phyloP scores from a whole-genome alignment of 176 grass and related monocot genomes.

The Carex kokanica region DNA sequence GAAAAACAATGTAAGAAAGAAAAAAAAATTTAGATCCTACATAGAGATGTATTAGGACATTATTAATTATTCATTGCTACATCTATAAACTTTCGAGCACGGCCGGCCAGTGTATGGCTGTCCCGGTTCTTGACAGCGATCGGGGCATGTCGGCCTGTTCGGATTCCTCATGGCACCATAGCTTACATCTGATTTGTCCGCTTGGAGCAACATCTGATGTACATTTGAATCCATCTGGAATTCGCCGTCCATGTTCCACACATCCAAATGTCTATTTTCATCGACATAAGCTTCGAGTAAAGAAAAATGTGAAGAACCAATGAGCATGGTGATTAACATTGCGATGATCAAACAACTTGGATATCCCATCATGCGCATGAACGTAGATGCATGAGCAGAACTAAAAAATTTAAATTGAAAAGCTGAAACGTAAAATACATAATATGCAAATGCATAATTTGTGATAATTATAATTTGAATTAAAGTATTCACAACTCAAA shows the following conservation, averaged over 20 bases:
- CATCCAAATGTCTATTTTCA: background rate
- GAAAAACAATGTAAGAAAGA: no score
- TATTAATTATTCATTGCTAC: background rate
- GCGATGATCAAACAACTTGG: background rate
- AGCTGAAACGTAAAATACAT: no score
- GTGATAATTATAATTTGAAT: no score
- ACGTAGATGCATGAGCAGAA: no score
- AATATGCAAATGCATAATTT: no score
- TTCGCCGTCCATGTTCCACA: background rate
- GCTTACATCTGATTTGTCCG: background rate
- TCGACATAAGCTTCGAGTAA: background rate
- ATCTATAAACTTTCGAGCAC: background rate
- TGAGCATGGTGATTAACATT: background rate
- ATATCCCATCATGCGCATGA: background rate
- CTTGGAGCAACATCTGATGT: background rate
- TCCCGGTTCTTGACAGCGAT: background rate
- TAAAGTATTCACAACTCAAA: no score
- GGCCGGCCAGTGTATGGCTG: background rate
- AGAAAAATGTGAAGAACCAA: background rate
- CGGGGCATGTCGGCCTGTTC: background rate
- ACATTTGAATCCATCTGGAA: background rate
- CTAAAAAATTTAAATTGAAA: no score
- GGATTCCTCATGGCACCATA: background rate
- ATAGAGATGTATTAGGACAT: background rate
- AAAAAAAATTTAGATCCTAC: no score